phyloP scores from a whole-genome alignment of 2,329 filamentous ascomycete species.

The Dichotomopilus funicola region DNA sequence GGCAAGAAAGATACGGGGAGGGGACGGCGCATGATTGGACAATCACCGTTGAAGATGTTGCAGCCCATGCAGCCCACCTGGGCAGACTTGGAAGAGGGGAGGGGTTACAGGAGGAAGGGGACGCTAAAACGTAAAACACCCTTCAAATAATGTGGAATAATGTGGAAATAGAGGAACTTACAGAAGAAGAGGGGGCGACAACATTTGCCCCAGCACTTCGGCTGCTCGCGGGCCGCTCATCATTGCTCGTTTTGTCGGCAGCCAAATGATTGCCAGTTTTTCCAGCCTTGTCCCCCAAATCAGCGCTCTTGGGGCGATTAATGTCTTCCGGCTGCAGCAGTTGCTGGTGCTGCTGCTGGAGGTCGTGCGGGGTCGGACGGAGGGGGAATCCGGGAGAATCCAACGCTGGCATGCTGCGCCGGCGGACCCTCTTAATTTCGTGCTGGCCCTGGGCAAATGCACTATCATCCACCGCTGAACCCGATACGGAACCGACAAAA shows the following conservation, averaged over 20 bases:
- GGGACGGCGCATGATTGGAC: conserved; percentile 37
- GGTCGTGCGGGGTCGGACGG: conserved; percentile 33
- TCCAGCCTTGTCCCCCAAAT: conserved; percentile 36
- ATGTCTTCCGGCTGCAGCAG: conserved; percentile 26
- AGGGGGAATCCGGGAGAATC: conserved; percentile 41
- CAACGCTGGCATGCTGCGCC: conserved; percentile 71
- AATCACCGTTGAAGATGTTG: conserved; percentile 24
- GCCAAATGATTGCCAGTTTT: conserved; percentile 31
- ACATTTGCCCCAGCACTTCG: conserved; percentile 40
- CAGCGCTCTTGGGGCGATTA: conserved; percentile 29
- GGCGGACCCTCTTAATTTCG: conserved; percentile 67
- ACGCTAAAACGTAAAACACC: too few relatives aligned
- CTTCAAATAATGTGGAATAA: too few relatives aligned
- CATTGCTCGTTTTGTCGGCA: conserved; percentile 27
- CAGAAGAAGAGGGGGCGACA: conserved; percentile 41
- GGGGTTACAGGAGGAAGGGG: conserved; percentile 8
- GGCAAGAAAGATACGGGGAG: conserved; percentile 16
- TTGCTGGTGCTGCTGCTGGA: conserved; percentile 23
- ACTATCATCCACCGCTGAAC: conserved; percentile 60
- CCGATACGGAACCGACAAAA: conserved; percentile 43
- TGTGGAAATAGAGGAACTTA: conserved; percentile 40
- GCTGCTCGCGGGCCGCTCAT: conserved; percentile 49
- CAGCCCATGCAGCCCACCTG: not conserved
- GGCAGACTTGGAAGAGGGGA: not conserved
- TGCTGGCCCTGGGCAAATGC: conserved; percentile 54